These are phyloP conservation scores for Rubroboletus pulcherrimus DNA, from an alignment of 768 basidiomycete species.

Conservation along the genomic window DNA sequence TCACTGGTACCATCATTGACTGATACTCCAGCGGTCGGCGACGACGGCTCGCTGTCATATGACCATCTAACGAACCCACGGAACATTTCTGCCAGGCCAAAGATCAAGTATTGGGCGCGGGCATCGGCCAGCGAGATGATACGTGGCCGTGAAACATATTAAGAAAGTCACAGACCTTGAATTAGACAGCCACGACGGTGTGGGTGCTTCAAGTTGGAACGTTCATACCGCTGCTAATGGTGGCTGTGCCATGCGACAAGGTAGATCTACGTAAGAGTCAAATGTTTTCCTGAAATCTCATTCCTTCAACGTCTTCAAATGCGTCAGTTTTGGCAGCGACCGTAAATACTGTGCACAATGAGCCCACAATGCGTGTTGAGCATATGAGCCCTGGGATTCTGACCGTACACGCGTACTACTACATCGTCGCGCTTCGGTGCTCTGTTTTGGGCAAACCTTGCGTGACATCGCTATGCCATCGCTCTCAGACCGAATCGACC, in stretches of 20 bases:
- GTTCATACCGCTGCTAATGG: neutral
- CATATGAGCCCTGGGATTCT: neutral
- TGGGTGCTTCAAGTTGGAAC: neutral
- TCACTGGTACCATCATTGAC: constrained; percentile 2
- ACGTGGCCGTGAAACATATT: constrained; percentile 5
- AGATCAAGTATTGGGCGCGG: neutral
- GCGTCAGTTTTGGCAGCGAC: neutral
- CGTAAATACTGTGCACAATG: neutral
- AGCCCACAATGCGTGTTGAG: neutral
- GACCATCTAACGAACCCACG: constrained; percentile 21
- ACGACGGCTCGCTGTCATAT: constrained; percentile 21
- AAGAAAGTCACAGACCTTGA: constrained; percentile 21
- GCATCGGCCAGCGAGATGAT: neutral
- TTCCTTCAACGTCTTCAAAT: neutral
- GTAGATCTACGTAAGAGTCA: too few relatives aligned
- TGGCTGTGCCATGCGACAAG: constrained; percentile 19
- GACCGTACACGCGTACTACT: neutral
- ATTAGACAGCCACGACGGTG: constrained; percentile 10
- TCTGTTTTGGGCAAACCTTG: neutral
- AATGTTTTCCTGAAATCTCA: neutral
- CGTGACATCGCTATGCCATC: constrained; percentile 40
- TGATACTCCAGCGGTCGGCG: constrained; percentile 6
- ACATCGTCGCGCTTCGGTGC: neutral
- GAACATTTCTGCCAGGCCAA: constrained; percentile 17
- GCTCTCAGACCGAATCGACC: constrained; percentile 67